Evolutionary conservation across 306 rosid genomes (phyloP), one percentile per base, ranked within the genome.

Genomic region (Boehmeria nivea): DNA sequence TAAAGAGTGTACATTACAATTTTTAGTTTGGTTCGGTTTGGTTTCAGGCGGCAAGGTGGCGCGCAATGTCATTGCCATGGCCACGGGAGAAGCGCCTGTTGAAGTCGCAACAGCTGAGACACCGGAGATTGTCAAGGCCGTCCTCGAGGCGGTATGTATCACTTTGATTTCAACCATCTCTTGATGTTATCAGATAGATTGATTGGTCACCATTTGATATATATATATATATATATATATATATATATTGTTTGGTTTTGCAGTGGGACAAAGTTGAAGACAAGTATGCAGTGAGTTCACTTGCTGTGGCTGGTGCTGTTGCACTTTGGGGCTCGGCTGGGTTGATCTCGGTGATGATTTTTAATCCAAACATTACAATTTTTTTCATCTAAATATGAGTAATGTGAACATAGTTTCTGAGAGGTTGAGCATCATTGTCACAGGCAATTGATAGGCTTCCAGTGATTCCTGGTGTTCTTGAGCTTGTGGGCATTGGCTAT

Each of bases 361-460:
- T 3, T 44, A 1, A 18, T 16, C 23, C 36, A 3, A 4, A 1
- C 5, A 31, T 31, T 4, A 0, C 36, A 31, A 31, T 31, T 31
- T 10, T 31, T 31, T 18, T 8, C 50, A 18, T 1, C 23, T 12
- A 12, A 24, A 3, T 51, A 31, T 49, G 34, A 24, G 2, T 19
- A 19, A 17, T 43, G 20, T 20, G 42, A 43, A 25, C 10, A 22
- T 2, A 33, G n/a, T 57, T 63, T 50, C 28, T 66, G 57, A 66
- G 51, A 26, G 48, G 45, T 14, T 31, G 34, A 38, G 12, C 43
- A 18, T 82, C 0, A 33, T 43, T 67, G 53, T 37, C 23, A 59
- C 88, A 86, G 97, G 97, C 95, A 64, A 76, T 90, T 76, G 98
- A 87, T 61, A 82, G 82, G 88, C 91, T 90, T 78, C 95, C 95